Conservation (phyloP, 306 rosid species). For the Dryas octopetala region DNA sequence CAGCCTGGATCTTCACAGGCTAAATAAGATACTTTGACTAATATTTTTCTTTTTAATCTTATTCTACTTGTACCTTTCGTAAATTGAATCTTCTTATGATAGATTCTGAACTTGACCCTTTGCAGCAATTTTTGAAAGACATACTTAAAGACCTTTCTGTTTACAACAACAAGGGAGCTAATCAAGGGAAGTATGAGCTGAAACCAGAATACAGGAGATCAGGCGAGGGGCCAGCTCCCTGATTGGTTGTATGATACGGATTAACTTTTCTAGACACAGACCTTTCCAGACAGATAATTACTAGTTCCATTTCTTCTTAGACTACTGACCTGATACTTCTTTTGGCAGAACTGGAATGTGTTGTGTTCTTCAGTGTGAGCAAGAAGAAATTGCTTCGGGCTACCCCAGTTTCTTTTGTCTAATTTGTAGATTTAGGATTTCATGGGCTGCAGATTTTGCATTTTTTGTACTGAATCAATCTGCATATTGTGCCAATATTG, state of each 20-base stretch:
- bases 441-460: neutral
- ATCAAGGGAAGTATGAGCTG: conserved; percentile 90
- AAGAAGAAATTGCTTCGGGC: neutral
- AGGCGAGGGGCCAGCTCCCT: conserved; percentile 37
- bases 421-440: conserved; percentile 15
- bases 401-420: neutral
- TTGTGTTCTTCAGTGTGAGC: neutral
- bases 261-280: neutral
- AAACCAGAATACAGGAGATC: conserved; percentile 85
- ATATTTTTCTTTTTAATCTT: neutral
- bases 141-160: conserved; percentile 77
- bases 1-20: no score
- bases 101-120: conserved; percentile 12
- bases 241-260: conserved; percentile 24
- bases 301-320: conserved; percentile 8
- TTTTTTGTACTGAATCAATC: neutral
- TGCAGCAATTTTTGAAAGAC: conserved; percentile 96
- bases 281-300: neutral
- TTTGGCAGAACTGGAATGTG: conserved; percentile 11
- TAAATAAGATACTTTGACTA: neutral
- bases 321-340: conserved; percentile 6
- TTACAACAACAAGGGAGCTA: conserved; percentile 87
- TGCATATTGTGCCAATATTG: neutral
- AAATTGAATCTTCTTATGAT: conserved; percentile 3
- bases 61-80: neutral